Evolutionary conservation across 2,329 filamentous ascomycete genomes (phyloP).

Genomic region (Colletotrichum tabaci): DNA sequence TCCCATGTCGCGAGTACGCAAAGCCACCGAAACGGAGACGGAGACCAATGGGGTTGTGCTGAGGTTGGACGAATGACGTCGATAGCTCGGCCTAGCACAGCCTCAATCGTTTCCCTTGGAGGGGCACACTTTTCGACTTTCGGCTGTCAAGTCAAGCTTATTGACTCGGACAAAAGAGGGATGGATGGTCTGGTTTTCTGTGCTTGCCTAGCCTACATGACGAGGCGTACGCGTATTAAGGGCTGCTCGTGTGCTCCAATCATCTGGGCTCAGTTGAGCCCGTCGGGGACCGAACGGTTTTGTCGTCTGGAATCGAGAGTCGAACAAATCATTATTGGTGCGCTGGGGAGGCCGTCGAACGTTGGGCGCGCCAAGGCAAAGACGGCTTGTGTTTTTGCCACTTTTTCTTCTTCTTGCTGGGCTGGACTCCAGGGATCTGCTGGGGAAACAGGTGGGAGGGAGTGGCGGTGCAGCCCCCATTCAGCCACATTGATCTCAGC

Average conservation of each 20-base stretch:
- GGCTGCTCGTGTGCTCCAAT: slow-evolving; percentile 28
- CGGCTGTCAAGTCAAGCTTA: background rate
- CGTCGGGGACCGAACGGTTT: background rate
- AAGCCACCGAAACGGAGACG: slow-evolving; percentile 29
- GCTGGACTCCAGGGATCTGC: slow-evolving; percentile 5
- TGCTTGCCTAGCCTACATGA: slow-evolving; percentile 26
- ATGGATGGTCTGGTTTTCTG: background rate
- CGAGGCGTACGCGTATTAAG: slow-evolving; percentile 37
- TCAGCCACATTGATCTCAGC: background rate
- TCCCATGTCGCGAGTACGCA: slow-evolving; percentile 32
- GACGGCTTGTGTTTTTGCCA: background rate
- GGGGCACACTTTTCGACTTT: slow-evolving; percentile 9
- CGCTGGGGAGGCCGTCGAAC: background rate
- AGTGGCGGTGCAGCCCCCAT: background rate
- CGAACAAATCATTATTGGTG: background rate
- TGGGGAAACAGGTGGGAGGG: background rate
- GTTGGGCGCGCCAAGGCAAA: background rate
- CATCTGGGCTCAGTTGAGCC: slow-evolving; percentile 8
- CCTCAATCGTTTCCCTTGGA: slow-evolving; percentile 23
- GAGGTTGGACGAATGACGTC: slow-evolving; percentile 42
- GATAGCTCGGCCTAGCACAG: slow-evolving; percentile 33
- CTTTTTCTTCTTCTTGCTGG: slow-evolving; percentile 10
- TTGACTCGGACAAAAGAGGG: background rate
- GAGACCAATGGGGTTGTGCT: slow-evolving; percentile 7
- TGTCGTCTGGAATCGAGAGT: background rate